These are phyloP conservation scores for Trifolium fragiferum DNA, from an alignment of 306 rosid species.

Conservation along the genomic window DNA sequence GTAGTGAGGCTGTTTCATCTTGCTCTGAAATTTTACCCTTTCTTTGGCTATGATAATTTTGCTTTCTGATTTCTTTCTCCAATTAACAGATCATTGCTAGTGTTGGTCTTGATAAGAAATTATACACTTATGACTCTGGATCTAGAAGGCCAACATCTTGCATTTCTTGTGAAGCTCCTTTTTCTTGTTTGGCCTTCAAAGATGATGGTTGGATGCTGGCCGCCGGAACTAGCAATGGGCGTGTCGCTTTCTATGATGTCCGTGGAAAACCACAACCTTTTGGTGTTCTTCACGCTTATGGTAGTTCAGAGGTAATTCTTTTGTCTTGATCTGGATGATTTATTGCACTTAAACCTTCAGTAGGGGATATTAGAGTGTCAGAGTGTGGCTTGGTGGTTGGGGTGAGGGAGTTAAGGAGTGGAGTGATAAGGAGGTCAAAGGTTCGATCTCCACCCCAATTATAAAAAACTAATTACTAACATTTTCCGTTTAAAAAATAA, in stretches of 20 bases:
- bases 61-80: constrained; percentile 45
- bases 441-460: neutral
- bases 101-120: constrained; percentile 92
- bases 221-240: constrained; percentile 98
- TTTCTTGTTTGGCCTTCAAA: constrained; percentile 88
- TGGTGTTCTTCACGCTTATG: constrained; percentile 87
- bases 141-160: constrained; percentile 83
- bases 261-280: constrained; percentile 97
- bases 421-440: neutral
- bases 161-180: constrained; percentile 89
- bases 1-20: constrained; percentile 37
- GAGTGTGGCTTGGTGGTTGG: neutral
- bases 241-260: constrained; percentile 91
- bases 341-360: constrained; percentile 15
- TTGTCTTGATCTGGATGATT: constrained; percentile 30
- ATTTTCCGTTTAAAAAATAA: neutral
- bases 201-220: constrained; percentile 96
- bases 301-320: constrained; percentile 56
- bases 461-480: neutral
- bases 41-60: constrained; percentile 39
- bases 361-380: neutral
- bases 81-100: constrained; percentile 84
- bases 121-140: constrained; percentile 89
- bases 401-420: neutral
- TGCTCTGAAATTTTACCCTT: constrained; percentile 35